Conservation (phyloP, 2,329 filamentous ascomycete species). For the Talaromyces funiculosus region DNA sequence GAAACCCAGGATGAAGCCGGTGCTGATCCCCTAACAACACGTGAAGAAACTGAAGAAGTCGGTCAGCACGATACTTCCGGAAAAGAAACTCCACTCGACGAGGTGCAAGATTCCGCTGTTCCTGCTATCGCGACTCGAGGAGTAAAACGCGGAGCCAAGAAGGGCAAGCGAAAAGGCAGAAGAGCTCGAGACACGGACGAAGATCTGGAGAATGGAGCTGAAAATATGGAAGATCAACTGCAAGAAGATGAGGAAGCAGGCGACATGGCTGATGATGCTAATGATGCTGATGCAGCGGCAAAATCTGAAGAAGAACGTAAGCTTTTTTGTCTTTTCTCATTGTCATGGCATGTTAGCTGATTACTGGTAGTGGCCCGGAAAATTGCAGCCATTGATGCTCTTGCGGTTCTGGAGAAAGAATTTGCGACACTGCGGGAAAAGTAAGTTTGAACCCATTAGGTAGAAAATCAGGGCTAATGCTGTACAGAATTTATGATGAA, state of each 20-base stretch:
- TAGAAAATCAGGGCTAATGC: not conserved
- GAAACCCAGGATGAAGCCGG: conserved; percentile 29
- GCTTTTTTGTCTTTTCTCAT: conserved; percentile 15
- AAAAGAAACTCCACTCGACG: conserved; percentile 28
- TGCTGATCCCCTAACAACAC: conserved; percentile 30
- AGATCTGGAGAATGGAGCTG: conserved; percentile 32
- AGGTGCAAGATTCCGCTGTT: conserved; percentile 28
- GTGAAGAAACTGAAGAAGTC: conserved; percentile 31
- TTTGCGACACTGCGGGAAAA: conserved; percentile 75
- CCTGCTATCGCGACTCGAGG: conserved; percentile 28
- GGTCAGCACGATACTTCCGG: conserved; percentile 22
- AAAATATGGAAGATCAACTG: conserved; percentile 42
- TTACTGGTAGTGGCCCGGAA: conserved; percentile 63
- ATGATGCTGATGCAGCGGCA: conserved; percentile 40
- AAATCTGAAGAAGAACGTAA: conserved; percentile 50
- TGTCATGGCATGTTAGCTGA: conserved; percentile 18
- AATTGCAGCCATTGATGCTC: conserved; percentile 70
- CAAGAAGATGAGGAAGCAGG: conserved; percentile 46
- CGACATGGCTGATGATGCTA: conserved; percentile 44
- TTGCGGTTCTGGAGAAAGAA: conserved; percentile 76
- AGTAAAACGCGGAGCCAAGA: conserved; percentile 37
- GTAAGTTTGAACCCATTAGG: conserved; percentile 30
- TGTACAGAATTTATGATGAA: conserved; percentile 74
- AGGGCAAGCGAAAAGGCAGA: conserved; percentile 42
- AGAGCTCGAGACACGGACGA: conserved; percentile 36